A percentile compares a stretch with the other conserved stretches of the same genome.
Evolutionary conservation across 2,329 filamentous ascomycete genomes (phyloP).

Genomic region (Arthrinium phaeospermum): DNA sequence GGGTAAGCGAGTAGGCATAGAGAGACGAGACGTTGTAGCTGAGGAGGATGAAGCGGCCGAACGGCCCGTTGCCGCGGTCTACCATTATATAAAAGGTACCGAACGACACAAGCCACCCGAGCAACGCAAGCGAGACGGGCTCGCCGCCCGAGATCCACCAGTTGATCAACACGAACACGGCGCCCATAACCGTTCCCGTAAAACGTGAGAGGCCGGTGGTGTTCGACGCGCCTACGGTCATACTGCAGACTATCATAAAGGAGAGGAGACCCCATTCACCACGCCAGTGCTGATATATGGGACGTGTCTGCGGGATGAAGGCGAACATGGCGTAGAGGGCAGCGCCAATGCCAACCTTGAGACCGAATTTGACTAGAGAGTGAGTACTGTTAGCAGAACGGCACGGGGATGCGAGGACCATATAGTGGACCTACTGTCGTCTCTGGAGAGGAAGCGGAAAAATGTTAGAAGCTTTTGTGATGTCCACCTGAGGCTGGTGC

Average conservation of each 20-base stretch:
- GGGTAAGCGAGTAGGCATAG: slow-evolving; percentile 89
- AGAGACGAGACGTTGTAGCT: slow-evolving; percentile 96
- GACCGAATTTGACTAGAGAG: slow-evolving; percentile 69
- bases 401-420: not conserved
- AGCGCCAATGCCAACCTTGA: slow-evolving; percentile 93
- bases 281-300: slow-evolving; percentile 84
- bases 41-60: slow-evolving; percentile 91
- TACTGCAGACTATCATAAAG: slow-evolving; percentile 97
- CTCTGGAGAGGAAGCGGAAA: slow-evolving; percentile 55
- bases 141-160: slow-evolving; percentile 82
- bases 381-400: slow-evolving; percentile 29
- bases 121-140: slow-evolving; percentile 74
- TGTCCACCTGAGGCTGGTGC: slow-evolving; percentile 44
- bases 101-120: slow-evolving; percentile 81
- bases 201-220: slow-evolving; percentile 89
- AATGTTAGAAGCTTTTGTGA: slow-evolving; percentile 54
- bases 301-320: slow-evolving; percentile 79
- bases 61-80: slow-evolving; percentile 80
- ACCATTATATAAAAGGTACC: slow-evolving; percentile 92
- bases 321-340: slow-evolving; percentile 88
- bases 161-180: slow-evolving; percentile 72
- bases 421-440: slow-evolving; percentile 52
- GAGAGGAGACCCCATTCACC: slow-evolving; percentile 96
- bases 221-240: slow-evolving; percentile 96
- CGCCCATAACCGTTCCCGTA: slow-evolving; percentile 83